phyloP scores from a whole-genome alignment of 352 stramenopile genomes.

The Phytophthora ramorum region DNA sequence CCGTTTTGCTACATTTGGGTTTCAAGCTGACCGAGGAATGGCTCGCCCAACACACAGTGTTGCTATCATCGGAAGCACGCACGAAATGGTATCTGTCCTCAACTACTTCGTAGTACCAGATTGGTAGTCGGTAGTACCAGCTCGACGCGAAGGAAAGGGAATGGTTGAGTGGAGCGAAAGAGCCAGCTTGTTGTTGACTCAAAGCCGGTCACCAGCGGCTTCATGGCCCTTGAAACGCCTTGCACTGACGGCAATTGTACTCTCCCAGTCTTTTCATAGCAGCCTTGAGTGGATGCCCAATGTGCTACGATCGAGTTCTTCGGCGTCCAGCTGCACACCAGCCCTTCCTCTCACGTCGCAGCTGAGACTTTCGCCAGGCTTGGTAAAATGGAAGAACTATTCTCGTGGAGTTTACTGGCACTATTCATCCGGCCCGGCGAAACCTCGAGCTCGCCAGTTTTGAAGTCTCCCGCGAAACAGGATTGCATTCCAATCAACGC shows the following conservation, averaged over 20 bases:
- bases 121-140: neutral
- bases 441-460: conserved; percentile 19
- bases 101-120: neutral
- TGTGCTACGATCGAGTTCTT: conserved; percentile 16
- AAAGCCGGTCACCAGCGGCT: conserved; percentile 2
- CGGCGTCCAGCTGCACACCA: conserved; percentile 13
- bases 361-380: conserved; percentile 6
- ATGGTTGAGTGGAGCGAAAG: neutral
- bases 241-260: neutral
- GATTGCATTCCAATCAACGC: neutral
- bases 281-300: conserved; percentile 6
- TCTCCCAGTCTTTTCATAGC: conserved; percentile 6
- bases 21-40: conserved; percentile 1
- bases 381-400: conserved; percentile 24
- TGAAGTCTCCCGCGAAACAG: conserved; percentile 16
- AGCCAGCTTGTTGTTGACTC: conserved; percentile 15
- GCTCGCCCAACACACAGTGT: neutral
- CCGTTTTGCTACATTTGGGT: neutral
- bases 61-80: conserved; percentile 5
- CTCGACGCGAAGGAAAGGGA: neutral
- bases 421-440: neutral
- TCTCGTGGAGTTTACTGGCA: conserved; percentile 27
- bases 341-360: conserved; percentile 25
- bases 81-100: conserved; percentile 15
- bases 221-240: conserved; percentile 21